Evolutionary conservation across 192 early-diverging fungal species (phyloP).

Genomic region (Coemansia sp.): DNA sequence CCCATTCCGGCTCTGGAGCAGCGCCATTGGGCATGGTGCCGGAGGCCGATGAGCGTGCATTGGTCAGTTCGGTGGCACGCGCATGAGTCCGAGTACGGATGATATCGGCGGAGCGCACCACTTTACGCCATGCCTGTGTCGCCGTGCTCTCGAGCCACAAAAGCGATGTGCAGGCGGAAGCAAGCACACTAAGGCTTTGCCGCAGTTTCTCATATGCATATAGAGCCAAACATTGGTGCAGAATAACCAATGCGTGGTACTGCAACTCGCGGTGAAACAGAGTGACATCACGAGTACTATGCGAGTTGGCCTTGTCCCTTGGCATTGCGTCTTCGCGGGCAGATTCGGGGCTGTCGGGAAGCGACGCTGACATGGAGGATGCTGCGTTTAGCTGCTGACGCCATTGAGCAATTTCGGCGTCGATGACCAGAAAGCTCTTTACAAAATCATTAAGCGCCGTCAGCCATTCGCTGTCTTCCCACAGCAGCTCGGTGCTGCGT

Average conservation of each 20-base stretch:
- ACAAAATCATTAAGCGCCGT: conserved; percentile 41
- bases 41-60: conserved; percentile 28
- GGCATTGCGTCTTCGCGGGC: neutral
- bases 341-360: conserved; percentile 16
- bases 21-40: conserved; percentile 51
- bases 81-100: conserved; percentile 34
- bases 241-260: conserved; percentile 47
- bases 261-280: conserved; percentile 54
- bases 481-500: conserved; percentile 33
- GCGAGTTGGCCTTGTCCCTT: conserved; percentile 8
- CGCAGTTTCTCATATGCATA: conserved; percentile 52
- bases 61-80: conserved; percentile 43
- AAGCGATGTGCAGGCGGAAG: conserved; percentile 45
- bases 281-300: conserved; percentile 49
- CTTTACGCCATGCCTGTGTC: conserved; percentile 49
- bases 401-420: conserved; percentile 54
- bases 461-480: conserved; percentile 49
- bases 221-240: conserved; percentile 52
- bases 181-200: conserved; percentile 34
- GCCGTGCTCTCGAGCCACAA: conserved; percentile 54
- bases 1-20: conserved; percentile 53
- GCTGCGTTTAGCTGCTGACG: conserved; percentile 51
- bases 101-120: conserved; percentile 44
- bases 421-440: conserved; percentile 50
- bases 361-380: conserved; percentile 27